Percentiles rank a stretch among this genome's conserved stretches.
phyloP scores from a whole-genome alignment of 345 rosid species.

The Cardiospermum halicacabum region DNA sequence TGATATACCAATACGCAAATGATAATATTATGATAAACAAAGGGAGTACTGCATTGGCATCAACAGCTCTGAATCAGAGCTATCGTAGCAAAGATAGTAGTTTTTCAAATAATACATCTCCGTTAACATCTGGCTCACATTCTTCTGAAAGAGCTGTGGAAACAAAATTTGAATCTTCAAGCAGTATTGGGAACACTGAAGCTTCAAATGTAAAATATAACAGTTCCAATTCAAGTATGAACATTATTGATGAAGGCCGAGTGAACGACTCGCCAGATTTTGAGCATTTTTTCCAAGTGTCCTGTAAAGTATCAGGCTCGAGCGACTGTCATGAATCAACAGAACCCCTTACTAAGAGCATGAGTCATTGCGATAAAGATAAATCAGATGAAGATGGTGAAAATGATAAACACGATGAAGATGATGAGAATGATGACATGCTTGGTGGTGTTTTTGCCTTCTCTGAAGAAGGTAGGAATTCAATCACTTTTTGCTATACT shows the following conservation, averaged over 20 bases:
- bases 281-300: constrained; percentile 68
- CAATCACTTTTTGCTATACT: constrained; percentile 1
- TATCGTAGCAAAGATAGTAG: constrained; percentile 32
- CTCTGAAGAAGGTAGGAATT: constrained; percentile 77
- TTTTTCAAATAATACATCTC: constrained; percentile 33
- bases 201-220: constrained; percentile 56
- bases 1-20: constrained; percentile 28
- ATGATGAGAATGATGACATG: constrained; percentile 72
- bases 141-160: constrained; percentile 46
- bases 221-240: constrained; percentile 59
- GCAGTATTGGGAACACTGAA: constrained; percentile 50
- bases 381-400: constrained; percentile 70
- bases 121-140: constrained; percentile 40
- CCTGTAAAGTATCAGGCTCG: constrained; percentile 38
- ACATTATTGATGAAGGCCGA: constrained; percentile 48
- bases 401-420: constrained; percentile 56
- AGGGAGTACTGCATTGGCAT: constrained; percentile 32
- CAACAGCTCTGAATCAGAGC: constrained; percentile 31
- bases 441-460: constrained; percentile 91
- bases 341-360: constrained; percentile 35
- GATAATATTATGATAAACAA: constrained; percentile 25
- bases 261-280: constrained; percentile 48
- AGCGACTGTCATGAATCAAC: constrained; percentile 25
- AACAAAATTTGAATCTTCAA: constrained; percentile 37
- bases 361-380: constrained; percentile 49